Evolutionary conservation across 164 flowering plant species (phyloP).

Genomic region (Paratinospora sagittata): DNA sequence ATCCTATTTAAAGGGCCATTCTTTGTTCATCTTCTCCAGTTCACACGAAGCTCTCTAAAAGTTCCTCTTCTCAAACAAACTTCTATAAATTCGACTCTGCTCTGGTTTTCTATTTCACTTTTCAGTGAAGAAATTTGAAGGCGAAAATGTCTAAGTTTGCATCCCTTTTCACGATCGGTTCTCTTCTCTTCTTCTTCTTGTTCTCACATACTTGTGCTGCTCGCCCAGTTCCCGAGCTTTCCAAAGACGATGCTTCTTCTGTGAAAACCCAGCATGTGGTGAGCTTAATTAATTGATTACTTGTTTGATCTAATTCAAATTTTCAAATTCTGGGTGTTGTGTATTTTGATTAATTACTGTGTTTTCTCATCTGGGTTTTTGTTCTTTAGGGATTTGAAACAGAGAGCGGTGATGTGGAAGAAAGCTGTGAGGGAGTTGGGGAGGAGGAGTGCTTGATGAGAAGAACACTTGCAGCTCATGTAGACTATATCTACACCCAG

Average conservation of each 20-base stretch:
- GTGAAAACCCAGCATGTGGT: constrained; percentile 13
- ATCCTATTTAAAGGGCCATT: neutral
- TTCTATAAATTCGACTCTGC: constrained; percentile 13
- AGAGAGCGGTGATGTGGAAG: constrained; percentile 2
- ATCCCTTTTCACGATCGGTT: constrained; percentile 14
- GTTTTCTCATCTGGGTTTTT: neutral
- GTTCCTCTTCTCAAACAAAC: neutral
- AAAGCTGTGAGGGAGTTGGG: constrained; percentile 22
- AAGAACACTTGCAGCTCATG: constrained; percentile 34
- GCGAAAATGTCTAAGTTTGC: constrained; percentile 16
- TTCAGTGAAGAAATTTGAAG: neutral
- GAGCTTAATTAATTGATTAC: neutral
- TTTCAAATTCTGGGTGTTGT: neutral
- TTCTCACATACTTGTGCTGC: constrained; percentile 16
- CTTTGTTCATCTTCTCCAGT: neutral
- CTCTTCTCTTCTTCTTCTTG: constrained; percentile 21
- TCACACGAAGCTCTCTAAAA: neutral
- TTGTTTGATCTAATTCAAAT: too few relatives aligned
- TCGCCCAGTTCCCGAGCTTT: constrained; percentile 18
- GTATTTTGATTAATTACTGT: neutral
- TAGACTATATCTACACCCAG: constrained; percentile 44
- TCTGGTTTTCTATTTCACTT: neutral
- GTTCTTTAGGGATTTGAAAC: constrained; percentile 16
- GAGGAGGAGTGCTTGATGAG: constrained; percentile 43
- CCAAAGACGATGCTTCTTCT: constrained; percentile 4